A percentile compares a stretch with the other conserved stretches of the same genome.
Conservation (phyloP, 1,284 basidiomycete species). For the Serendipita sp. region DNA sequence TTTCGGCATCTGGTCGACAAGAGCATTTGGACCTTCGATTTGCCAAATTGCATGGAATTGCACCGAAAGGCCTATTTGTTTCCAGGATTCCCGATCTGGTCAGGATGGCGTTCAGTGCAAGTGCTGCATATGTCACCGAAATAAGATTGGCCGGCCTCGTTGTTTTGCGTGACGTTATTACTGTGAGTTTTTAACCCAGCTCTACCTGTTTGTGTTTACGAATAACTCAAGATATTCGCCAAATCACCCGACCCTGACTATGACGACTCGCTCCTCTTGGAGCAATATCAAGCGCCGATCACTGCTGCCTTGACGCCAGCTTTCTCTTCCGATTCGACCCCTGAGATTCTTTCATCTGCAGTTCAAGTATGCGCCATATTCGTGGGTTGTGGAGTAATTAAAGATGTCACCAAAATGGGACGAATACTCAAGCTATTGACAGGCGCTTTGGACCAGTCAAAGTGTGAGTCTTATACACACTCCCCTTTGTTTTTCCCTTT, state of each 20-base stretch:
- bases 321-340: slow-evolving; percentile 87
- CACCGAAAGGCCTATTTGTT: slow-evolving; percentile 44
- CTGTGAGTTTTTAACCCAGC: slow-evolving; percentile 35
- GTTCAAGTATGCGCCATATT: slow-evolving; percentile 92
- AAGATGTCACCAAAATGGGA: slow-evolving; percentile 82
- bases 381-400: slow-evolving; percentile 90
- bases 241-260: slow-evolving; percentile 84
- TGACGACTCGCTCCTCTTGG: slow-evolving; percentile 78
- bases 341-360: slow-evolving; percentile 86
- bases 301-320: slow-evolving; percentile 97
- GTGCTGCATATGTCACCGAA: slow-evolving; percentile 88
- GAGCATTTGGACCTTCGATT: slow-evolving; percentile 72
- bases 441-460: slow-evolving; percentile 78
- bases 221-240: slow-evolving; percentile 55
- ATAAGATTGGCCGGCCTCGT: slow-evolving; percentile 87
- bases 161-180: slow-evolving; percentile 83
- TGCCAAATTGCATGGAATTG: slow-evolving; percentile 36
- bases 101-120: slow-evolving; percentile 95
- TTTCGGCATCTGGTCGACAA: slow-evolving; percentile 53
- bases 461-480: slow-evolving; percentile 34
- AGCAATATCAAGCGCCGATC: slow-evolving; percentile 97
- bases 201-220: neutral
- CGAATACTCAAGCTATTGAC: slow-evolving; percentile 85
- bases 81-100: slow-evolving; percentile 85
- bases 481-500: neutral